These are phyloP conservation scores for Solanum pinnatisectum DNA, from an alignment of 257 asterid species.

Conservation along the genomic window DNA sequence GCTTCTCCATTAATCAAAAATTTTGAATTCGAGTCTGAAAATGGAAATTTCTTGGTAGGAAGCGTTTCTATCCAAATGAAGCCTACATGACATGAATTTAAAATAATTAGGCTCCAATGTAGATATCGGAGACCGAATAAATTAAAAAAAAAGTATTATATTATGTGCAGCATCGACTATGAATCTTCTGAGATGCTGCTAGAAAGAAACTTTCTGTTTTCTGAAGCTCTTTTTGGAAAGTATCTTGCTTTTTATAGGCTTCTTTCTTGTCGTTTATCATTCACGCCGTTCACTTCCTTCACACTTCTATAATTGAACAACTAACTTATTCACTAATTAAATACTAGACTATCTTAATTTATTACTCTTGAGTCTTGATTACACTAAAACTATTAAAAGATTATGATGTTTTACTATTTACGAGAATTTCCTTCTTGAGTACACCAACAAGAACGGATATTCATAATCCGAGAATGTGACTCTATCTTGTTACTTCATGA, in stretches of 20 bases:
- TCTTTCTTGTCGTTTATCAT: slow-evolving; percentile 1
- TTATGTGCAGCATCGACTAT: neutral
- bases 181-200: slow-evolving; percentile 5
- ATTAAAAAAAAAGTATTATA: neutral
- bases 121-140: fast-evolving
- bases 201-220: slow-evolving; percentile 9
- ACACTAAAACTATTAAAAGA: neutral
- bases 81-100: too few species aligned
- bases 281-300: neutral
- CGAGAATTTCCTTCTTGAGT: neutral
- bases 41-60: neutral
- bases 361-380: neutral
- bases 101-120: too few species aligned
- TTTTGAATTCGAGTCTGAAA: too few species aligned
- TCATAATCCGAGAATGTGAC: neutral
- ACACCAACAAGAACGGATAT: neutral
- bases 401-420: neutral
- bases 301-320: neutral
- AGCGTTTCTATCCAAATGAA: fast-evolving
- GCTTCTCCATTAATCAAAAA: fast-evolving
- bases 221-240: slow-evolving; percentile 17
- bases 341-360: neutral
- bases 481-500: neutral
- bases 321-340: neutral
- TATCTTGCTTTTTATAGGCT: slow-evolving; percentile 21